Base-by-base conservation (phyloP, 306 rosid species). In the Rosa multiflora region DNA sequence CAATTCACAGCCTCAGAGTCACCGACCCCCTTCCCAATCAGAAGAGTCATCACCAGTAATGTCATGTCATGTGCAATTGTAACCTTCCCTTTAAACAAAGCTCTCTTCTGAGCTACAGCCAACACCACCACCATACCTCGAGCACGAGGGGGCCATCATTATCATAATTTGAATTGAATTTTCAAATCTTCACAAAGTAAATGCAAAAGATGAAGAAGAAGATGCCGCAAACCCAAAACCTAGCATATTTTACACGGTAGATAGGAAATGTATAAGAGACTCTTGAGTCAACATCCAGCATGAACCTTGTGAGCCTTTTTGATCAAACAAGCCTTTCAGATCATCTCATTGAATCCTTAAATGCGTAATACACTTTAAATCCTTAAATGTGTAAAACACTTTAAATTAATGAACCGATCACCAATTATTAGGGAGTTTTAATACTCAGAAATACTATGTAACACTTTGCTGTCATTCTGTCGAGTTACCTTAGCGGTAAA, bases 111-210 rank as follows among this genome's bases (percentile, higher is more conserved):
- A 32, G 61, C 35, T 55, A n/a, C 44, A 75, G 26, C 70, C 44
- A 59, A 75, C 70, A 58, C 14, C 10, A n/a, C 44, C 72, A 42
- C 78, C 58, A 59, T 75, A 14, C 55, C 17, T 73, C n/a, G 37
- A 15, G 43, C 78, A 75, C 78, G 70, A 75, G 78, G 78, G 35
- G 43, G 43, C 26, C 70, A 75, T 61, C 78, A 75, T 42, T 66
- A 43, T 12, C 53, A 4, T 48, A 21, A 17, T 70, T 47, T 42
- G 26, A 47, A 32, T 32, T 32, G 37, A 32, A 32, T 32, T 26
- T 21, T 10, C 26, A 13, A 11, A 23, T 59, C 66, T 59, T 17
- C 44, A 17, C 43, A 15, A 7, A 64, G 9, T 64, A 37, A 64
- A 64, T 64, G 70, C 70, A 14, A 15, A 62, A 10, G 39, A 63